Conservation (phyloP, 140 eudicot genomes). For the Bidens hawaiensis region DNA sequence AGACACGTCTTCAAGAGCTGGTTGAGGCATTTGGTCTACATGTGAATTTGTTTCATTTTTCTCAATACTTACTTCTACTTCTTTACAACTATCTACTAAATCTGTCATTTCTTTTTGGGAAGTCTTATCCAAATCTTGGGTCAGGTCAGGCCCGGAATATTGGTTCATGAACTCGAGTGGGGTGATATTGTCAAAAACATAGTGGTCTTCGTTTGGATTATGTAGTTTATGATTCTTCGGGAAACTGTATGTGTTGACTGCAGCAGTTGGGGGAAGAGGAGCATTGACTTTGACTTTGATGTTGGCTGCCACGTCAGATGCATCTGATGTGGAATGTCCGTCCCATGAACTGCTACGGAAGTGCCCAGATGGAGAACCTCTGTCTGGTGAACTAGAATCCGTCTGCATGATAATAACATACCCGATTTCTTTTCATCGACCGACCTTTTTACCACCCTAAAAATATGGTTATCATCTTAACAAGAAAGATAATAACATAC, state of each 20-base stretch:
- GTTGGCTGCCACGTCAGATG: constrained; percentile 30
- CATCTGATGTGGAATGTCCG: constrained; percentile 39
- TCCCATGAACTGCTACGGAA: constrained; percentile 31
- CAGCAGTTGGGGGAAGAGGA: constrained; percentile 33
- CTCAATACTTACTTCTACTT: constrained; percentile 47
- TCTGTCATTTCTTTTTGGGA: constrained; percentile 21
- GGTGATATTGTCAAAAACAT: constrained; percentile 55
- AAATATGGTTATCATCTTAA: neutral
- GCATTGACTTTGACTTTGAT: constrained; percentile 17
- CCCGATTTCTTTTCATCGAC: neutral
- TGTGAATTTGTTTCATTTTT: constrained; percentile 17
- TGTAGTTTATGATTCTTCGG: constrained; percentile 22
- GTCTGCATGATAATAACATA: constrained; percentile 20
- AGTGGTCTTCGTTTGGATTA: constrained; percentile 46
- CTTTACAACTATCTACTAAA: constrained; percentile 36
- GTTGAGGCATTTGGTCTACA: constrained; percentile 8
- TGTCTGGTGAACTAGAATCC: constrained; percentile 23
- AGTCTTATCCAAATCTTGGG: constrained; percentile 48
- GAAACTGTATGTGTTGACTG: constrained; percentile 26
- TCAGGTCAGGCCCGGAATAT: constrained; percentile 57
- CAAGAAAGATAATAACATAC: constrained; percentile 26
- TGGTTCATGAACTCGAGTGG: constrained; percentile 46
- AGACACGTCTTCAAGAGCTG: constrained; percentile 16
- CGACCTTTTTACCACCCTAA: neutral
- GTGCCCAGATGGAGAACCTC: constrained; percentile 20